A percentile compares a stretch with the other conserved stretches of the same genome.
Evolutionary conservation across 805 yeast genomes (phyloP).

Genomic region (Yarrowia sp.): DNA sequence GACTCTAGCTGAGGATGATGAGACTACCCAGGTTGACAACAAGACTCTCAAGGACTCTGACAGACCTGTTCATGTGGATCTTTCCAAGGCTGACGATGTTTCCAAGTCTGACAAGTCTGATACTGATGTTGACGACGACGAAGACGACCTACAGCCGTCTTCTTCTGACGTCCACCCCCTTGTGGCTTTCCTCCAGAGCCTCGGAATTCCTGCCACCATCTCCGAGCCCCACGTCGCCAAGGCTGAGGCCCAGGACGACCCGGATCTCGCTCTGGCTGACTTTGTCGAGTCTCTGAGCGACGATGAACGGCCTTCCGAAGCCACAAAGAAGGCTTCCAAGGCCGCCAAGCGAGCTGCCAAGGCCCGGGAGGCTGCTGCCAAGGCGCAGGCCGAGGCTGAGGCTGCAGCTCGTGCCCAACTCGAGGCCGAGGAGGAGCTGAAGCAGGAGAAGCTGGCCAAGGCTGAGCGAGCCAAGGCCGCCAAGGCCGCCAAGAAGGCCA

Average conservation of each 20-base stretch:
- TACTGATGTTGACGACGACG: neutral
- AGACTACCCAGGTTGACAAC: neutral
- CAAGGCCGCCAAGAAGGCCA: neutral
- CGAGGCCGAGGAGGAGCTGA: neutral
- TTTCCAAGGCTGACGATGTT: neutral
- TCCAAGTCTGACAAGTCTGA: neutral
- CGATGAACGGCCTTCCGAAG: neutral
- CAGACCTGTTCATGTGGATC: neutral
- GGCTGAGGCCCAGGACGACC: neutral
- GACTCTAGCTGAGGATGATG: neutral
- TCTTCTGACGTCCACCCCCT: neutral
- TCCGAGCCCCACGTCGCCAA: slow-evolving; percentile 1
- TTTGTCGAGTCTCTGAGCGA: slow-evolving; percentile 16
- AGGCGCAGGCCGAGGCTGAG: slow-evolving; percentile 3
- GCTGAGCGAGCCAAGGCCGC: neutral
- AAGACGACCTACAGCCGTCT: neutral
- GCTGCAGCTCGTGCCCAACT: neutral
- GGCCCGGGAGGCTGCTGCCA: neutral
- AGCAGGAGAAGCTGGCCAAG: neutral
- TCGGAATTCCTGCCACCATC: neutral
- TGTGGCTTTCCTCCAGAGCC: neutral
- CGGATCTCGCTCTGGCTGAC: slow-evolving; percentile 11
- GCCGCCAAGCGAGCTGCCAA: neutral
- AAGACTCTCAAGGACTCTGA: neutral
- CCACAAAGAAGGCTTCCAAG: neutral